phyloP scores from a whole-genome alignment of 306 rosid genomes.

The Arachis stenosperma region DNA sequence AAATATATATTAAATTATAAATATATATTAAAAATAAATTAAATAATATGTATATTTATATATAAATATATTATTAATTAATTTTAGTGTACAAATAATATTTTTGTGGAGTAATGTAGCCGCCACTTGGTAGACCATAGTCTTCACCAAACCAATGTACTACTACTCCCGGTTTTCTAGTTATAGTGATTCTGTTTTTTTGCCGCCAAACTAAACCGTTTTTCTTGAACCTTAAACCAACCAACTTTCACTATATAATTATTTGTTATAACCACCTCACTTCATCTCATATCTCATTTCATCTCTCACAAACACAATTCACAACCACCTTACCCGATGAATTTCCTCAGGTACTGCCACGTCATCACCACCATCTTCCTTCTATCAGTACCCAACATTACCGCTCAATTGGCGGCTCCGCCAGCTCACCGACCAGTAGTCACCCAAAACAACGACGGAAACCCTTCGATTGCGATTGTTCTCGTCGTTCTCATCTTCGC shows the following conservation, averaged over 20 bases:
- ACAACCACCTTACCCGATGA: not conserved
- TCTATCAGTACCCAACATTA: not conserved
- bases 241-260: too few relatives aligned
- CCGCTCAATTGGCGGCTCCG: constrained; percentile 32
- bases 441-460: not conserved
- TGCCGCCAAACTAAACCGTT: not conserved
- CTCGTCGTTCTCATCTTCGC: not conserved
- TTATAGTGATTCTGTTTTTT: not conserved
- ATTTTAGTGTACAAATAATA: too few relatives aligned
- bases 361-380: not conserved
- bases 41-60: too few relatives aligned
- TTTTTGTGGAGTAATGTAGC: too few relatives aligned
- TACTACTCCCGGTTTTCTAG: not conserved
- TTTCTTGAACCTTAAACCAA: not conserved
- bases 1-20: too few relatives aligned
- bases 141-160: constrained; percentile 17
- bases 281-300: too few relatives aligned
- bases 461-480: constrained; percentile 9
- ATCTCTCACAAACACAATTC: not conserved
- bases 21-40: too few relatives aligned
- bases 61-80: too few relatives aligned
- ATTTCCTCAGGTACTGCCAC: not conserved
- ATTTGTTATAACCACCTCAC: too few relatives aligned
- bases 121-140: not conserved
- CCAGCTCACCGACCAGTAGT: not conserved